phyloP scores from a whole-genome alignment of 176 grass and related monocot genomes.

The Bothriochloa decipiens region DNA sequence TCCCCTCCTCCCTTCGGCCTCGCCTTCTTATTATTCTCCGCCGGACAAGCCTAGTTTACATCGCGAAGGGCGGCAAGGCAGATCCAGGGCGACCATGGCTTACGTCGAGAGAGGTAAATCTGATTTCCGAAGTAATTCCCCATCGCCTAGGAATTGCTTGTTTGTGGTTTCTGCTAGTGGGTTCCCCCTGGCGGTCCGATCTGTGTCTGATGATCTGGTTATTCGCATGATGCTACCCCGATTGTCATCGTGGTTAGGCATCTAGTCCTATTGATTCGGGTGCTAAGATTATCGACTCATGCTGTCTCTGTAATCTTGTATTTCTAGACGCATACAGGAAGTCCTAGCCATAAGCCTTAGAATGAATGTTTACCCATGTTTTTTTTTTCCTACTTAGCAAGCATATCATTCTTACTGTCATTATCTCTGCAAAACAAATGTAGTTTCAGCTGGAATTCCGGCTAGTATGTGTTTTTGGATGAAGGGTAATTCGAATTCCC shows the following conservation, averaged over 20 bases:
- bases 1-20: slow-evolving; percentile 33
- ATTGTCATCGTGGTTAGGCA: neutral
- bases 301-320: neutral
- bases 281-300: neutral
- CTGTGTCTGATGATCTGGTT: neutral
- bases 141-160: neutral
- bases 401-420: neutral
- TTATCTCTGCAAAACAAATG: neutral
- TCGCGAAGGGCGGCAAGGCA: slow-evolving; percentile 20
- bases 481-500: neutral
- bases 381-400: slow-evolving; percentile 3
- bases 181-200: slow-evolving; percentile 4
- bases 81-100: slow-evolving; percentile 46
- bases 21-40: slow-evolving; percentile 16
- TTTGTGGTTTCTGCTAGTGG: neutral
- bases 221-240: neutral
- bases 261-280: neutral
- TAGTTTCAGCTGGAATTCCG: neutral
- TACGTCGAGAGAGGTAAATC: slow-evolving; percentile 68
- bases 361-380: neutral
- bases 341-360: neutral
- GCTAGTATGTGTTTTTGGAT: neutral
- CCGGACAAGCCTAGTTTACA: neutral
- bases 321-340: neutral
- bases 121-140: neutral